Evolutionary conservation across 1,139 yeast species (phyloP).

Genomic region (Candida sp.): DNA sequence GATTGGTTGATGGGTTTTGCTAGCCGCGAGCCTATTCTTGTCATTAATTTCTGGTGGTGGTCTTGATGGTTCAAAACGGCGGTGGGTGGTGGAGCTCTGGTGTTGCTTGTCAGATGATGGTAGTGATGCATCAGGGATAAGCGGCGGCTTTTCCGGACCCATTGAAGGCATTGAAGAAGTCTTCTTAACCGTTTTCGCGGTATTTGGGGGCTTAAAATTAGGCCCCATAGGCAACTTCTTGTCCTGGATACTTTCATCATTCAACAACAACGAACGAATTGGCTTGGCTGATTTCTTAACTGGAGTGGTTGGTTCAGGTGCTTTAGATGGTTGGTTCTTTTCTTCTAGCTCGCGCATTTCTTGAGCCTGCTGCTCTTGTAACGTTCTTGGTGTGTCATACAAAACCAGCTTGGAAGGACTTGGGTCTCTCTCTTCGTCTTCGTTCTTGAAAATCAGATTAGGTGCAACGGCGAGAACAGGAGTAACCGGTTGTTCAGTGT

Average conservation of each 20-base stretch:
- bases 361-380: conserved; percentile 3
- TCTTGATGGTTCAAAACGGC: conserved; percentile 5
- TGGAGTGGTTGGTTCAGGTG: neutral
- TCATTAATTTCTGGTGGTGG: conserved; percentile 1
- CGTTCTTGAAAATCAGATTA: conserved; percentile 1
- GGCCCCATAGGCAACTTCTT: conserved; percentile 1
- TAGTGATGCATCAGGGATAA: neutral
- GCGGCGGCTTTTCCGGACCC: conserved; percentile 1
- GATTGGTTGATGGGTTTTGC: conserved; percentile 1
- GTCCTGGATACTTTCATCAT: neutral
- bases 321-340: neutral
- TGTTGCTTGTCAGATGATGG: conserved; percentile 4
- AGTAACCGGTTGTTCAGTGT: conserved; percentile 1
- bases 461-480: conserved; percentile 1
- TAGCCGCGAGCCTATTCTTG: neutral
- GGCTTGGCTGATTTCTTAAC: neutral
- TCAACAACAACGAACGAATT: conserved; percentile 3
- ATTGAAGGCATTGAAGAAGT: conserved; percentile 4
- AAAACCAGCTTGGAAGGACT: conserved; percentile 9
- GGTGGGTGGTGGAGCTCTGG: neutral
- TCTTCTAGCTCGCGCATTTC: conserved; percentile 1
- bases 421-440: conserved; percentile 5
- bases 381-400: conserved; percentile 5
- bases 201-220: neutral
- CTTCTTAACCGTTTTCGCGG: neutral